Percentiles rank a stretch among this genome's conserved stretches.
Conservation (phyloP, 768 basidiomycete species). For the Guyanaporus albipodus region DNA sequence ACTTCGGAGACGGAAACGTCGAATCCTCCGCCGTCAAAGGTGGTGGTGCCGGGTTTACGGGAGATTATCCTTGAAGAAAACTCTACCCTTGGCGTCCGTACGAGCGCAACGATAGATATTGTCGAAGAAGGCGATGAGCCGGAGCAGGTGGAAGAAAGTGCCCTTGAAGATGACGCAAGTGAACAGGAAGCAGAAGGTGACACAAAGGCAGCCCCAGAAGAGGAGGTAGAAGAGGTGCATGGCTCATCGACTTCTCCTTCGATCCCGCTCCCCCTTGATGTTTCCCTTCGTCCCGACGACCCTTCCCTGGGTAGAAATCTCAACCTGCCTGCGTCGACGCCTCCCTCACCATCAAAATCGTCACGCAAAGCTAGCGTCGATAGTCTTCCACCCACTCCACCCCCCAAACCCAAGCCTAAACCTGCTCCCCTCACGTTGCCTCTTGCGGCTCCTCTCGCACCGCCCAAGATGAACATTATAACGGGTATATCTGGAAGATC, state of each 20-base stretch:
- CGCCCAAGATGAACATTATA: constrained; percentile 18
- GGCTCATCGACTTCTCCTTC: background rate
- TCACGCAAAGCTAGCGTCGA: constrained; percentile 11
- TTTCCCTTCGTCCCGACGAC: constrained; percentile 7
- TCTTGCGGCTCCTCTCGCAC: constrained; percentile 7
- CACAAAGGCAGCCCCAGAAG: background rate
- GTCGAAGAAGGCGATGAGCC: constrained; percentile 14
- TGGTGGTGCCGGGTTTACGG: constrained; percentile 8
- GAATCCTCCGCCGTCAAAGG: constrained; percentile 1
- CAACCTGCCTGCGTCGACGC: constrained; percentile 1
- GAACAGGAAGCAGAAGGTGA: constrained; percentile 1
- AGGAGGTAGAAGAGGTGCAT: background rate
- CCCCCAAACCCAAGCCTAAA: constrained; percentile 21
- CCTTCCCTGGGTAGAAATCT: constrained; percentile 11
- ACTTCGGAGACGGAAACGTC: constrained; percentile 2
- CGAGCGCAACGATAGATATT: constrained; percentile 1
- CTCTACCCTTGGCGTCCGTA: constrained; percentile 15
- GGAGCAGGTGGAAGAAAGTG: background rate
- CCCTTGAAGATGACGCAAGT: background rate
- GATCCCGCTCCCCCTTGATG: constrained; percentile 12
- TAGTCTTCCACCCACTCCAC: constrained; percentile 19
- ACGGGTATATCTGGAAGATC: constrained; percentile 22
- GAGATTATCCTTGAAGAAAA: constrained; percentile 21
- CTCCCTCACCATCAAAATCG: constrained; percentile 2
- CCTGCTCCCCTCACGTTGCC: constrained; percentile 10